Evolutionary conservation across 78 protist species (phyloP).

Genomic region (Dictyostelium firmibasis): DNA sequence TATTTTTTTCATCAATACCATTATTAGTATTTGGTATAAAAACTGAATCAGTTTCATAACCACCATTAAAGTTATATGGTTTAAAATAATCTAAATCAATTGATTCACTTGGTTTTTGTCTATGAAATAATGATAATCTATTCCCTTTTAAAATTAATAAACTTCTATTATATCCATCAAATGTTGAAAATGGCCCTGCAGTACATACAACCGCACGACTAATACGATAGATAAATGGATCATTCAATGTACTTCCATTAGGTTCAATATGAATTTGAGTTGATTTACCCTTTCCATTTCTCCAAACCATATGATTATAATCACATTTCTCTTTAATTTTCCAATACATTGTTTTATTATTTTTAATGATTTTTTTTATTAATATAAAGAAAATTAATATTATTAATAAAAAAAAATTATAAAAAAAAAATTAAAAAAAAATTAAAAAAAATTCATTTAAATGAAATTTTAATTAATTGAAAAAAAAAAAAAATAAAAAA

Average conservation of each 20-base stretch:
- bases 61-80: constrained; percentile 56
- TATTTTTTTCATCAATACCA: background rate
- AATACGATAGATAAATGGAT: constrained; percentile 43
- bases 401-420: background rate
- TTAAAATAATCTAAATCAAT: constrained; percentile 19
- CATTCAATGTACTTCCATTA: constrained; percentile 5
- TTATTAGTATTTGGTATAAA: background rate
- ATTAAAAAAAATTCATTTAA: background rate
- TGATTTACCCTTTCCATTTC: constrained; percentile 62
- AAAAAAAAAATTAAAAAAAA: background rate
- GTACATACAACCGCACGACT: background rate
- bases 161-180: constrained; percentile 49
- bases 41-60: constrained; percentile 54
- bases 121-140: constrained; percentile 21
- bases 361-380: background rate
- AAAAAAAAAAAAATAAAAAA: constrained; percentile 4
- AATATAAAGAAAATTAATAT: background rate
- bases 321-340: background rate
- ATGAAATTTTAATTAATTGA: background rate
- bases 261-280: constrained; percentile 64
- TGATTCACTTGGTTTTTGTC: constrained; percentile 30
- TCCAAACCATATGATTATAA: constrained; percentile 27
- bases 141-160: constrained; percentile 35
- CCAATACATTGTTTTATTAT: constrained; percentile 18
- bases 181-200: constrained; percentile 40